These are phyloP conservation scores for Buddleja alternifolia DNA, from an alignment of 257 asterid species.

Conservation along the genomic window DNA sequence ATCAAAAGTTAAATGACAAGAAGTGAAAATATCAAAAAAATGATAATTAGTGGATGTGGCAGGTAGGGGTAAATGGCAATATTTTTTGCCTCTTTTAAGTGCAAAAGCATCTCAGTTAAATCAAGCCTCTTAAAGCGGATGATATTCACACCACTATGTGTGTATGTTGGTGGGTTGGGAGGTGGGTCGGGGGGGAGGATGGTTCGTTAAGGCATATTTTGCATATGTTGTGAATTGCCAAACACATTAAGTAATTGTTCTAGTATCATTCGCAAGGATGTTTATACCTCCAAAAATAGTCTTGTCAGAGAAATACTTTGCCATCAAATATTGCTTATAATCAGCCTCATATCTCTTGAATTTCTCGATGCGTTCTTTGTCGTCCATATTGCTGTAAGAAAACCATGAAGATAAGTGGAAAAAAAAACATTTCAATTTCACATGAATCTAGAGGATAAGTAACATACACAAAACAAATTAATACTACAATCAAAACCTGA, in stretches of 20 bases:
- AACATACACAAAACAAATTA: background rate
- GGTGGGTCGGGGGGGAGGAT: too few species aligned
- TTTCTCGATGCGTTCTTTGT: constrained; percentile 51
- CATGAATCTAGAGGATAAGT: constrained; percentile 5
- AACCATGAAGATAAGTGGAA: constrained; percentile 1
- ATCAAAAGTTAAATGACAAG: too few species aligned
- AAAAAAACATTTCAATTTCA: constrained; percentile 16
- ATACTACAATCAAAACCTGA: background rate
- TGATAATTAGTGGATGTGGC: background rate
- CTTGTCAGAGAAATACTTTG: constrained; percentile 89
- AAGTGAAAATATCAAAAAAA: background rate
- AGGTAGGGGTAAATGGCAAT: too few species aligned
- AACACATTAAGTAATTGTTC: background rate
- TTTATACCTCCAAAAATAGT: constrained; percentile 85
- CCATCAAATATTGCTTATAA: constrained; percentile 52
- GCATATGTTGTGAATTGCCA: background rate
- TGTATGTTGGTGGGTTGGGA: too few species aligned
- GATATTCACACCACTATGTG: too few species aligned
- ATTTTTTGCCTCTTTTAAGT: too few species aligned
- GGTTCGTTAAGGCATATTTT: too few species aligned
- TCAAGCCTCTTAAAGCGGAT: too few species aligned
- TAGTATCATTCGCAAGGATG: constrained; percentile 14
- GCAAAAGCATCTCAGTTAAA: too few species aligned
- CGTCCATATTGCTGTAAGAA: constrained; percentile 39
- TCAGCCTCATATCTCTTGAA: constrained; percentile 68